Evolutionary conservation across 768 basidiomycete genomes (phyloP).

Genomic region (Coprinopsis cinerea): DNA sequence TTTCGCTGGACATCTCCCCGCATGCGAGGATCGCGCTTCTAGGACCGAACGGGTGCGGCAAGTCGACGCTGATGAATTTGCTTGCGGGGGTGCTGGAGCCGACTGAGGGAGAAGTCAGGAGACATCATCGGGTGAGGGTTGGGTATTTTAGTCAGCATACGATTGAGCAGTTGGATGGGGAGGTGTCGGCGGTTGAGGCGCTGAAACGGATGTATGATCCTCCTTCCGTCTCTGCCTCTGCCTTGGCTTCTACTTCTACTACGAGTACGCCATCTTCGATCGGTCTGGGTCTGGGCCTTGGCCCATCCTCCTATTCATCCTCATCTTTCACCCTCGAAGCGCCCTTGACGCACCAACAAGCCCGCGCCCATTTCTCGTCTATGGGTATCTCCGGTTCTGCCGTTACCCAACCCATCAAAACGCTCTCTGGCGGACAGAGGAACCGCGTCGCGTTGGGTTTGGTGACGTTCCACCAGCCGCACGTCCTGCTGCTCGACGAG

Average conservation of each 20-base stretch:
- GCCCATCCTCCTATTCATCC: too few relatives aligned
- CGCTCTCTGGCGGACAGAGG: slow-evolving; percentile 51
- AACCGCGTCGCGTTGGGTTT: slow-evolving; percentile 56
- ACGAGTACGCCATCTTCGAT: too few relatives aligned
- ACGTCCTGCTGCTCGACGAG: slow-evolving; percentile 53
- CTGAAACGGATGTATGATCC: slow-evolving; percentile 18
- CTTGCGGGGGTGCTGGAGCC: slow-evolving; percentile 37
- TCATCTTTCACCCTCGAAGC: slow-evolving; percentile 10
- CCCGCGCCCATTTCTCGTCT: slow-evolving; percentile 31
- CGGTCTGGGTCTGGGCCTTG: too few relatives aligned
- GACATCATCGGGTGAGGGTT: slow-evolving; percentile 48
- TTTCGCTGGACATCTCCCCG: slow-evolving; percentile 24
- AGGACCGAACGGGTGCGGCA: slow-evolving; percentile 47
- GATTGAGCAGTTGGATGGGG: slow-evolving; percentile 44
- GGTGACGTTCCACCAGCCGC: slow-evolving; percentile 47
- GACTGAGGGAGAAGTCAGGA: slow-evolving; percentile 39
- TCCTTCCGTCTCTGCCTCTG: slow-evolving; percentile 5
- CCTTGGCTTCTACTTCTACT: neutral
- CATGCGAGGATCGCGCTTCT: slow-evolving; percentile 24
- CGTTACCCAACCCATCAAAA: slow-evolving; percentile 24
- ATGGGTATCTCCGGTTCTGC: slow-evolving; percentile 40
- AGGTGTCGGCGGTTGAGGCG: slow-evolving; percentile 21
- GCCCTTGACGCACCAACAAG: slow-evolving; percentile 25
- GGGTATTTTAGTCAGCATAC: slow-evolving; percentile 61
- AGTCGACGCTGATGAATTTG: slow-evolving; percentile 50